Evolutionary conservation across 1,284 basidiomycete genomes (phyloP), one percentile per base, ranked within the genome.

Genomic region (Pseudozyma sp.): DNA sequence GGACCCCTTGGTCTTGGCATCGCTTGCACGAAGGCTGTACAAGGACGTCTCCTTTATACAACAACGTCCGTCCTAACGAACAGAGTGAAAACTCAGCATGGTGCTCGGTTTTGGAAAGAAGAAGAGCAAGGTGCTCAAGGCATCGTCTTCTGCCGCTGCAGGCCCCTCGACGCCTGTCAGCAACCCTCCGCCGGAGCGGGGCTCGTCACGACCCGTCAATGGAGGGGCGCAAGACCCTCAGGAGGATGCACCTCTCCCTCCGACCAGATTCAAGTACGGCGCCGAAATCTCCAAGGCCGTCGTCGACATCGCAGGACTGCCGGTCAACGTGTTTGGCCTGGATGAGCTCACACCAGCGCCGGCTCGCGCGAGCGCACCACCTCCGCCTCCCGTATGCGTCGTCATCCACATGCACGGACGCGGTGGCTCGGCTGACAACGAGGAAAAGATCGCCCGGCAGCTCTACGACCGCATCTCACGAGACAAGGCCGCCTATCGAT

Each of bases 321-420:
- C 81, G 0, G 67, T 82, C 50, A 73, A 79, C 42, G 78, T 84
- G 1, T 83, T 79, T 47, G 82, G 82, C 7, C 56, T 83, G 7
- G 42, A 68, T 17, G 74, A 84, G 48, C 61, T 84, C 29, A 77
- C 75, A 1, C 78, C 77, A 7, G 62, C 58, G 2, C 59, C 65
- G 2, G 58, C 76, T n/a, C 64, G 76, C 13, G 60, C 73, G 4
- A 61, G 63, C 9, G 73, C 76, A 11, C 67, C 76, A 1, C 55
- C 71, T 29, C 66, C 68, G 19, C 80, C 82, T 7, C 70, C 79
- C 7, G 76, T 84, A 30, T 79, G 77, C 47, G 55, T 82, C 6
- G 53, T 71, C 11, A 64, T 84, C 34, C 80, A 83, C 58, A 64
- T 82, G 63, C 82, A 84, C 39, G 82, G 82, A 6, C 76, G 82